Evolutionary conservation across 768 basidiomycete species (phyloP).

Genomic region (Collybia nuda): DNA sequence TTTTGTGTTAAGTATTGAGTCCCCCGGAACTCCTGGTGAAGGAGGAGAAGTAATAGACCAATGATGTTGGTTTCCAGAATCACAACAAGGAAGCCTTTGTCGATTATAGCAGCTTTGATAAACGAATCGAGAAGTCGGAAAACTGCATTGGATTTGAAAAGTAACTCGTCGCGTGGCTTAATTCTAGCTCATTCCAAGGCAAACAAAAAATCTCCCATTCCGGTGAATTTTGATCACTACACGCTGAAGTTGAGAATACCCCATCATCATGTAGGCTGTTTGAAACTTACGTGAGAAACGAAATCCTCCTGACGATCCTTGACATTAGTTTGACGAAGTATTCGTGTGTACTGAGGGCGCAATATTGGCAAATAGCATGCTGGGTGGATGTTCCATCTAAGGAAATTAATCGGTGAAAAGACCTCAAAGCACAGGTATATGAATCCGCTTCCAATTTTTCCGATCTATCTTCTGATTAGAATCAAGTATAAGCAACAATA

Average conservation of each 20-base stretch:
- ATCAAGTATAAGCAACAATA: neutral
- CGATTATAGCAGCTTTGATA: neutral
- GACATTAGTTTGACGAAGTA: conserved; percentile 5
- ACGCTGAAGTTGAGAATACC: neutral
- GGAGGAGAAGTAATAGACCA: conserved; percentile 8
- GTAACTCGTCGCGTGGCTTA: neutral
- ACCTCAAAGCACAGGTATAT: neutral
- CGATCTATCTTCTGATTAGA: neutral
- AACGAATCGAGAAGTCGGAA: conserved; percentile 5
- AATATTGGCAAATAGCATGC: conserved; percentile 2
- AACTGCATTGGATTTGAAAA: neutral
- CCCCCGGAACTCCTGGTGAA: conserved; percentile 6
- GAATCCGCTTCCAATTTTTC: conserved; percentile 2
- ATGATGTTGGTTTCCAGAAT: conserved; percentile 10
- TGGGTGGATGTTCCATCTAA: neutral
- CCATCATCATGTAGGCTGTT: no score
- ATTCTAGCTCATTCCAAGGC: neutral
- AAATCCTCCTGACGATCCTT: neutral
- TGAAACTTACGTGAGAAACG: neutral
- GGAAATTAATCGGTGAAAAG: neutral
- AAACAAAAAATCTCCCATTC: conserved; percentile 3
- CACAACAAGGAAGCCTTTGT: neutral
- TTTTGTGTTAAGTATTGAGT: conserved; percentile 4
- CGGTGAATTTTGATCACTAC: neutral
- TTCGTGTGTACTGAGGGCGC: neutral